Percentiles rank a stretch among this genome's conserved stretches.
phyloP scores from a whole-genome alignment of 2,329 filamentous ascomycete genomes.

The Aspergillus sp. region DNA sequence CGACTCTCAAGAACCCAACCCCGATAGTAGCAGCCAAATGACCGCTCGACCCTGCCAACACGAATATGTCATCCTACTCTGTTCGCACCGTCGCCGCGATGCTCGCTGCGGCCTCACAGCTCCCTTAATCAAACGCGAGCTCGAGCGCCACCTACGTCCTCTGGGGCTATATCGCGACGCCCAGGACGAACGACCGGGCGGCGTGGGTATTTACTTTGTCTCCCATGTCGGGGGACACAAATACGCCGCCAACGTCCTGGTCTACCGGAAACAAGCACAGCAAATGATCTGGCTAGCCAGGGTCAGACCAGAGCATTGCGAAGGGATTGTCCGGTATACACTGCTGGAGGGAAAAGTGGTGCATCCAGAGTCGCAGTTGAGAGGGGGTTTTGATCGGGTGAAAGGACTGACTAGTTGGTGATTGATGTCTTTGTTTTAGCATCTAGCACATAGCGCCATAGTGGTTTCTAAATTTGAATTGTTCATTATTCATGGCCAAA shows the following conservation, averaged over 20 bases:
- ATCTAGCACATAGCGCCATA: not conserved
- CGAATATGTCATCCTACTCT: slow-evolving; percentile 74
- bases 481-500: not conserved
- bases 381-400: slow-evolving; percentile 73
- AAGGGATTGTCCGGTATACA: slow-evolving; percentile 79
- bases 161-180: slow-evolving; percentile 71
- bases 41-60: slow-evolving; percentile 61
- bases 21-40: slow-evolving; percentile 19
- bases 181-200: slow-evolving; percentile 72
- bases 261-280: slow-evolving; percentile 56
- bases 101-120: slow-evolving; percentile 86
- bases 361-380: slow-evolving; percentile 70
- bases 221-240: slow-evolving; percentile 91
- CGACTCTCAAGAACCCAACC: slow-evolving; percentile 47
- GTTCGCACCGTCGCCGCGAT: slow-evolving; percentile 80
- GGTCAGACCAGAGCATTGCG: slow-evolving; percentile 75
- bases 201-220: slow-evolving; percentile 85
- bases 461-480: not conserved
- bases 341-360: slow-evolving; percentile 82
- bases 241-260: slow-evolving; percentile 81
- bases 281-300: slow-evolving; percentile 74
- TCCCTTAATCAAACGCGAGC: slow-evolving; percentile 68
- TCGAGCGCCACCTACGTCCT: slow-evolving; percentile 73
- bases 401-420: slow-evolving; percentile 61
- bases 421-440: not conserved